Percentiles rank a stretch among this genome's conserved stretches.
phyloP scores from a whole-genome alignment of 2,329 filamentous ascomycete genomes.

The Xylariaceae sp. region DNA sequence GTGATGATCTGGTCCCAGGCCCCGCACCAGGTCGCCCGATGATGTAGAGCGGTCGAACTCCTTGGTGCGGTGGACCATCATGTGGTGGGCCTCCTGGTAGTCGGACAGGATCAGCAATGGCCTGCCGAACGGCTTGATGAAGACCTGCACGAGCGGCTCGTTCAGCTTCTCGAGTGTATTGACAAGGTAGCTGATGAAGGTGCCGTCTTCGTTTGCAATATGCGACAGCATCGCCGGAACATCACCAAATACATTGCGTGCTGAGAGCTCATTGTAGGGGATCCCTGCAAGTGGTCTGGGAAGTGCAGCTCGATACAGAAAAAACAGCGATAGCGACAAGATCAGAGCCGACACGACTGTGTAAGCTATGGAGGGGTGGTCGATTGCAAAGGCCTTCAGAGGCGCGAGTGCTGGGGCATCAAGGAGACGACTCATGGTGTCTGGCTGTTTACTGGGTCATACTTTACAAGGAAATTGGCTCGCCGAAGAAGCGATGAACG shows the following conservation, averaged over 20 bases:
- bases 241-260: slow-evolving; percentile 5
- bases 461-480: too few species aligned
- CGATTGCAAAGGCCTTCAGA: too few species aligned
- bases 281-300: slow-evolving; percentile 12
- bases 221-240: slow-evolving; percentile 2
- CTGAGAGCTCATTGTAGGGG: slow-evolving; percentile 4
- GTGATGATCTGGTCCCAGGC: slow-evolving; percentile 27
- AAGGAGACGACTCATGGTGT: too few species aligned
- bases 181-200: slow-evolving; percentile 1
- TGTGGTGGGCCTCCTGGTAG: slow-evolving; percentile 30
- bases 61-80: slow-evolving; percentile 24
- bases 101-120: slow-evolving; percentile 31
- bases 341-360: too few species aligned
- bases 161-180: slow-evolving; percentile 5
- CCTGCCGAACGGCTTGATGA: slow-evolving; percentile 28
- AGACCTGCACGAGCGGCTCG: slow-evolving; percentile 30
- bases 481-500: too few species aligned
- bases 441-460: too few species aligned
- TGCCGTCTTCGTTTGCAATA: not conserved
- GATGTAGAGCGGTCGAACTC: slow-evolving; percentile 30
- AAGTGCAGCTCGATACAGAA: too few species aligned
- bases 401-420: too few species aligned
- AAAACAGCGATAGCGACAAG: too few species aligned
- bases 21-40: slow-evolving; percentile 16
- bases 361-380: too few species aligned